Evolutionary conservation across 768 basidiomycete genomes (phyloP).

Genomic region (Mycena albidolilacea): DNA sequence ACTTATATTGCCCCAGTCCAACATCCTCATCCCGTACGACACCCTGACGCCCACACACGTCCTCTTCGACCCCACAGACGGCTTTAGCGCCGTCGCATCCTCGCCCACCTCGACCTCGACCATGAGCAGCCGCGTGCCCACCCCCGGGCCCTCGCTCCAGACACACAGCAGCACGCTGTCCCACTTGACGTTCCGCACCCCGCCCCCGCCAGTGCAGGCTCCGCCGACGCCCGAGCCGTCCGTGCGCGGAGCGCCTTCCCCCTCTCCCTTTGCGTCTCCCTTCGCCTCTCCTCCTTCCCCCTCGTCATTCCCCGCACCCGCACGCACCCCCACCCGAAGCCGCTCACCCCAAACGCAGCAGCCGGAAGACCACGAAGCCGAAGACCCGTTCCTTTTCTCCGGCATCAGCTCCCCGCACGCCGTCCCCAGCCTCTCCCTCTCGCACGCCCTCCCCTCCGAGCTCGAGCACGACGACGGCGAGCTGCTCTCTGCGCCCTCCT

Average conservation of each 20-base stretch:
- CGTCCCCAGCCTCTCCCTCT: slow-evolving; percentile 59
- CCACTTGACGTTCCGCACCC: slow-evolving; percentile 33
- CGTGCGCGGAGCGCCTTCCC: slow-evolving; percentile 28
- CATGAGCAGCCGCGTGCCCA: slow-evolving; percentile 41
- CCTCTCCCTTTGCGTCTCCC: neutral
- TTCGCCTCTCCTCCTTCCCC: no score
- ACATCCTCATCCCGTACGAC: slow-evolving; percentile 59
- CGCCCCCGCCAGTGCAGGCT: slow-evolving; percentile 35
- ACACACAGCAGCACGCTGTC: slow-evolving; percentile 29
- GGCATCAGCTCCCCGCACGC: slow-evolving; percentile 37
- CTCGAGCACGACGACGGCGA: slow-evolving; percentile 52
- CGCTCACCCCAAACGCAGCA: neutral
- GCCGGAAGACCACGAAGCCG: slow-evolving; percentile 19
- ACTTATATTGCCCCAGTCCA: slow-evolving; percentile 53
- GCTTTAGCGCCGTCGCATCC: slow-evolving; percentile 29
- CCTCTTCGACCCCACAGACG: slow-evolving; percentile 54
- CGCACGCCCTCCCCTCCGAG: slow-evolving; percentile 53
- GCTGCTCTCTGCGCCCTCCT: slow-evolving; percentile 61
- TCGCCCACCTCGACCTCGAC: slow-evolving; percentile 46
- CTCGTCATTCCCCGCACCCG: slow-evolving; percentile 15
- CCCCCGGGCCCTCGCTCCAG: slow-evolving; percentile 35
- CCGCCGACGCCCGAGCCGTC: slow-evolving; percentile 36
- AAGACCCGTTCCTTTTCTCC: slow-evolving; percentile 34
- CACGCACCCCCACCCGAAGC: slow-evolving; percentile 16
- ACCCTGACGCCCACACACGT: slow-evolving; percentile 66